phyloP scores from a whole-genome alignment of 345 rosid genomes.

The Cardamine resedifolia region DNA sequence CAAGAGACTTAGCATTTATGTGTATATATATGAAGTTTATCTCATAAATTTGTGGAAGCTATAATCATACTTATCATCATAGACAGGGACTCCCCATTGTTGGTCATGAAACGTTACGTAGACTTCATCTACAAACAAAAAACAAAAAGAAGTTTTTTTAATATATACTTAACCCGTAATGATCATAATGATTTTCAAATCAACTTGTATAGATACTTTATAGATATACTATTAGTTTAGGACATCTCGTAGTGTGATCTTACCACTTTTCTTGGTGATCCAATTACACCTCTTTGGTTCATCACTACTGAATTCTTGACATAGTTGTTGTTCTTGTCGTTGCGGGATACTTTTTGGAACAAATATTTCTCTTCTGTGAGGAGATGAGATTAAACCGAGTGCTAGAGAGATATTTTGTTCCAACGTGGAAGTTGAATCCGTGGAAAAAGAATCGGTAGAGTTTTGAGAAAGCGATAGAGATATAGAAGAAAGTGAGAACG shows the following conservation, averaged over 20 bases:
- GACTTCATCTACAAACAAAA: conserved; percentile 57
- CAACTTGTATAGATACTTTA: background rate
- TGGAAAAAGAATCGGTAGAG: conserved; percentile 72
- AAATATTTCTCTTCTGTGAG: conserved; percentile 43
- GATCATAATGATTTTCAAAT: background rate
- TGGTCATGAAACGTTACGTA: conserved; percentile 94
- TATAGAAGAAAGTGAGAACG: conserved; percentile 73
- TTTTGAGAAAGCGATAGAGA: conserved; percentile 84
- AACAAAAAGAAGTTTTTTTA: background rate
- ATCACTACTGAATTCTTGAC: conserved; percentile 44
- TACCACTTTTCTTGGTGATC: conserved; percentile 95
- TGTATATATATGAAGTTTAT: too few relatives aligned
- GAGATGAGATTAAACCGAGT: conserved; percentile 57
- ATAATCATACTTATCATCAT: conserved; percentile 79
- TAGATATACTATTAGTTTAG: background rate
- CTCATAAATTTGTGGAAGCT: too few relatives aligned
- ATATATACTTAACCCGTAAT: background rate
- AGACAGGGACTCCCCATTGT: conserved; percentile 93
- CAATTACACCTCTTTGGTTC: conserved; percentile 82
- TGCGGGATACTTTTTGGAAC: conserved; percentile 38
- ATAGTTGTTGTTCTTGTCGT: conserved; percentile 40
- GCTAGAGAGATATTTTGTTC: conserved; percentile 59
- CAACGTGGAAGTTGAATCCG: conserved; percentile 49
- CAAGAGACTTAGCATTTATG: too few relatives aligned
- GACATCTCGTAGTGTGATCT: conserved; percentile 14